Evolutionary conservation across 805 yeast genomes (phyloP), one percentile per base, ranked within the genome.

Genomic region (Kazachstania martiniae): DNA sequence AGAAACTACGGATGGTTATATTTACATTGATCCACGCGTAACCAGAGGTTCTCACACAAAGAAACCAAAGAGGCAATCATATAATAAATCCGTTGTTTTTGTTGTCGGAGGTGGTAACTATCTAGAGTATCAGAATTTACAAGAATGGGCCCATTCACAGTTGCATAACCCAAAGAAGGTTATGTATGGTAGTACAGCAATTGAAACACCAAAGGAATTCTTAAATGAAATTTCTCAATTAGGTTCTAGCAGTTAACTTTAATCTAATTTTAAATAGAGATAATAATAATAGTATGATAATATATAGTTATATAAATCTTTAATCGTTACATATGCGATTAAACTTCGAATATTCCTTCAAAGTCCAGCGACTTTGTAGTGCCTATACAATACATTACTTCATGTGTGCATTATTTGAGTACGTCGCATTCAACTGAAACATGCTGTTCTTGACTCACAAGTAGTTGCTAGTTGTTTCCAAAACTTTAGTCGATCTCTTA

Each of bases 41-140:
- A 77, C 84, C 3, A 71, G 97, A 42, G 97, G 97, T 4, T 79
- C 93, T 5, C 87, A 80, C 46, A 76, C 94, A 3, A 76, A 80
- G 46, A 89, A 87, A 23, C 96, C 96, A 24, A 80, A 75, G 55
- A 74, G 94, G 50, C 82, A 78, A 43, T 63, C 77, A 8, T 85
- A 83, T 55, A 75, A 74, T 37, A 91, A 85, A 43, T 74, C 93
- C 2, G 62, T 84, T 31, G 94, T 91, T 14, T 91, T 91, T 56
- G 84, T 87, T 32, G 87, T 91, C 35, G 99, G 98, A 17, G 98
- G 98, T 22, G 97, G 97, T 29, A 87, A 84, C 57, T 91, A 86
- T 53, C 62, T 83, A 40, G 99, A 91, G 61, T 91, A 89, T 53
- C 93, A 87, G 38, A 89, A 89, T 50, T 68, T 91, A 49, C 94